Base-by-base conservation (phyloP, 2,329 filamentous ascomycete genomes). In the Apiospora sp. region DNA sequence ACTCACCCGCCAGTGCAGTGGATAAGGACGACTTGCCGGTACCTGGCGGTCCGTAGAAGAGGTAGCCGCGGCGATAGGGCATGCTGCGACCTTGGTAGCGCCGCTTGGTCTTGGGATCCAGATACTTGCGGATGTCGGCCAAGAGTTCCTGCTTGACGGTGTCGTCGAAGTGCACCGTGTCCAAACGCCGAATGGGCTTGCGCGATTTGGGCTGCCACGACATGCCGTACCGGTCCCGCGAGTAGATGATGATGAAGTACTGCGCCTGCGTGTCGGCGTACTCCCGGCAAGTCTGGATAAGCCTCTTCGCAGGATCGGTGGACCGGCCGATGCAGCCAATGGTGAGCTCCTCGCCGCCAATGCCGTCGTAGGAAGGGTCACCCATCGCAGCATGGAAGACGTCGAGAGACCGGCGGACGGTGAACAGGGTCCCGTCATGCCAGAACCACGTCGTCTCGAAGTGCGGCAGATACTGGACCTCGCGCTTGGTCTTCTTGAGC, bases 11-110 rank as follows among this genome's bases (percentile, higher is more conserved):
- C 22, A 86, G 81, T 2, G 87, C 86, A 44, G 87, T 86, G 68
- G 86, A 86, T 8, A 88, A 79, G 72, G 84, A 87, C 12, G 87
- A 72, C 71, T 81, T 81, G n/a, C 80, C 80, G 6, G 79, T 81
- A 3, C 80, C 80, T 4, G 80, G 80, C 14, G 79, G 79, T 0
- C 80, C 80, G 41, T 78, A 80, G 54, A 81, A 79, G 19, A 81
- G 73, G 69, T 81, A 81, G 1, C 79, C 80, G 72, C 91, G 84
- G 0, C 91, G 85, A 75, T 92, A 92, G 0, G 91, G 91, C 70
- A 92, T 91, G 4, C 90, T 91, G 8, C 92, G 87, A 44, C 88
- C 88, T 14, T 90, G 87, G 73, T 94, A 94, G 82, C 91, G 91
- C 51, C 86, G 84, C 71, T 78, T 78, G 6, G 79, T 81, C 64